These are phyloP conservation scores for Trichoderma sp. DNA, from an alignment of 2,329 filamentous ascomycete species.

Conservation along the genomic window DNA sequence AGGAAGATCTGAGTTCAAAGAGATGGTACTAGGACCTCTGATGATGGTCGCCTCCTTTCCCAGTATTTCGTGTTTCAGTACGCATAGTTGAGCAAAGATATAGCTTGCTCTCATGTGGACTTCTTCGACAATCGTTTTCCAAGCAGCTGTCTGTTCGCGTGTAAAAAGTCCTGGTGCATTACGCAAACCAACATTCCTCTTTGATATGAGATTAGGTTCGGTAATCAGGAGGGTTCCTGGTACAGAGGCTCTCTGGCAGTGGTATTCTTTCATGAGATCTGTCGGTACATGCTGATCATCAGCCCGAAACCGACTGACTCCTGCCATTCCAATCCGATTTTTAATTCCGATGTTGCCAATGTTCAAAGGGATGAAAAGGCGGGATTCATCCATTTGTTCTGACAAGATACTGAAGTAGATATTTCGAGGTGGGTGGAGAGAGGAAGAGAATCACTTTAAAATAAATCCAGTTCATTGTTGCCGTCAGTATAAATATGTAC, in stretches of 20 bases:
- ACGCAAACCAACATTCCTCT: not conserved
- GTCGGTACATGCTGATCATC: not conserved
- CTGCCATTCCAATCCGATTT: no score
- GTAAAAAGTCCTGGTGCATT: not conserved
- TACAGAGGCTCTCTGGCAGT: not conserved
- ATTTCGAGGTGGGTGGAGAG: no score
- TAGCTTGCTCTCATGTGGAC: not conserved
- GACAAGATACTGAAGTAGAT: no score
- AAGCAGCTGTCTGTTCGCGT: not conserved
- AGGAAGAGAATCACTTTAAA: no score
- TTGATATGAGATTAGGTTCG: not conserved
- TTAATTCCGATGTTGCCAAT: no score
- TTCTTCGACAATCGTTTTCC: not conserved
- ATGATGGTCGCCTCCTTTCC: not conserved
- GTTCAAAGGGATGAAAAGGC: no score
- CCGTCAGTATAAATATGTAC: no score
- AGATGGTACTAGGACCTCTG: not conserved
- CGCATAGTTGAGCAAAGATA: not conserved
- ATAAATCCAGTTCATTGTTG: no score
- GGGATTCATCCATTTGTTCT: no score
- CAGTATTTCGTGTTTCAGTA: not conserved
- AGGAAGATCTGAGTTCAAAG: not conserved
- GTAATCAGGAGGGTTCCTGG: not conserved
- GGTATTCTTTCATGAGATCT: not conserved
- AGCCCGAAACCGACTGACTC: not conserved